phyloP scores from a whole-genome alignment of 2,329 filamentous ascomycete genomes.

The Colletotrichum melonis region DNA sequence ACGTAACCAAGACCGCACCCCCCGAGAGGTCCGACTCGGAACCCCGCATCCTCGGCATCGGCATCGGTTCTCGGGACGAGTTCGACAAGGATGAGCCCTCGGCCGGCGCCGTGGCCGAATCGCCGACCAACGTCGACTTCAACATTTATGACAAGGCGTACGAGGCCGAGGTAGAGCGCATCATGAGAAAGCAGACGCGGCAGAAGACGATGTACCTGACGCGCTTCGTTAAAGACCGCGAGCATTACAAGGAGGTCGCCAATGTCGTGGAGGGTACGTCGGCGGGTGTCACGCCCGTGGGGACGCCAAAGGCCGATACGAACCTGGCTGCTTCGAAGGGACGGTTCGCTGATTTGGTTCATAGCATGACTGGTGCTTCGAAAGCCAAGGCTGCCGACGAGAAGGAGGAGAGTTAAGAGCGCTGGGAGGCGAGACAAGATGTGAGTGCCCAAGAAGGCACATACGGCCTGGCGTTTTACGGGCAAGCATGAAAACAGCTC shows the following conservation, averaged over 20 bases:
- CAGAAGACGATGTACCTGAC: conserved; percentile 61
- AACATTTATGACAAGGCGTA: conserved; percentile 93
- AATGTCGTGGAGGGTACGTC: conserved; percentile 48
- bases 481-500: conserved; percentile 1
- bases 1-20: conserved; percentile 47
- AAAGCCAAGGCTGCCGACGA: not conserved
- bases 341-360: conserved; percentile 32
- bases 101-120: conserved; percentile 77
- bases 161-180: conserved; percentile 81
- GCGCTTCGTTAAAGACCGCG: conserved; percentile 57
- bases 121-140: conserved; percentile 84
- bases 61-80: conserved; percentile 68
- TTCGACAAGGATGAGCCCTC: conserved; percentile 52
- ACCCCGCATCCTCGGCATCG: conserved; percentile 80
- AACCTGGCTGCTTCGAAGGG: conserved; percentile 21
- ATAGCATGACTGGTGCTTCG: conserved; percentile 24
- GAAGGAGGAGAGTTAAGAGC: conserved; percentile 3
- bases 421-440: not conserved
- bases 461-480: conserved; percentile 14
- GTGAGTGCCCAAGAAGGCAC: not conserved
- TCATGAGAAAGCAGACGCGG: conserved; percentile 59
- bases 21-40: conserved; percentile 68
- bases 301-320: conserved; percentile 35
- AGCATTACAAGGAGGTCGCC: conserved; percentile 51
- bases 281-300: conserved; percentile 19